A percentile compares a stretch with the other conserved stretches of the same genome.
These are phyloP conservation scores for Besnoitia besnoiti DNA, from an alignment of 169 alveolate species.

Conservation along the genomic window DNA sequence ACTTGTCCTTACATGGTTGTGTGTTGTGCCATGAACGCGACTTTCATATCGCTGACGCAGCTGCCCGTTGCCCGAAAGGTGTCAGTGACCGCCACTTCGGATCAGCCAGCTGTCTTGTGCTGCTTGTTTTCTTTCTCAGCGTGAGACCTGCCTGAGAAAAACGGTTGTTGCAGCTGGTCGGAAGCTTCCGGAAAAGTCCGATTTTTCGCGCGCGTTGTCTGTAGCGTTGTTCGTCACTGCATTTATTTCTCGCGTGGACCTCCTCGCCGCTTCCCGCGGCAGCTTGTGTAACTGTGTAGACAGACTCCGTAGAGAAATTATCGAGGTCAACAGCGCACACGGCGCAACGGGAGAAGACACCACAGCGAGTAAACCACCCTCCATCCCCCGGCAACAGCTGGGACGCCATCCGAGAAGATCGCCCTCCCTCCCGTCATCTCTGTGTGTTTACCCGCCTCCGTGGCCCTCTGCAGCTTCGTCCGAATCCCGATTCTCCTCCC, in stretches of 20 bases:
- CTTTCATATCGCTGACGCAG: neutral
- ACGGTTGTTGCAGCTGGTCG: neutral
- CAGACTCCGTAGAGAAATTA: neutral
- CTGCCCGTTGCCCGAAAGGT: neutral
- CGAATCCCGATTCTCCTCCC: neutral
- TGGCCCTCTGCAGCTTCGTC: neutral
- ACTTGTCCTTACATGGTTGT: neutral
- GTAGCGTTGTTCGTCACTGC: neutral
- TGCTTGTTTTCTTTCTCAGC: neutral
- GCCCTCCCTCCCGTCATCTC: slow-evolving; percentile 8
- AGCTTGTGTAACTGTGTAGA: neutral
- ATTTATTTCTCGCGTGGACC: neutral
- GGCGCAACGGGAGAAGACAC: neutral
- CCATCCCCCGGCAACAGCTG: slow-evolving; percentile 15
- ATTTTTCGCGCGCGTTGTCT: neutral
- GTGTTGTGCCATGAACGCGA: neutral
- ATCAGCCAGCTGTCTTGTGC: slow-evolving; percentile 3
- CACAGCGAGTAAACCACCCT: slow-evolving; percentile 16
- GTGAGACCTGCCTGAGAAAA: neutral
- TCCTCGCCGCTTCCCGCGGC: neutral
- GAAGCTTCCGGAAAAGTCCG: neutral
- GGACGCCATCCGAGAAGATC: slow-evolving; percentile 2
- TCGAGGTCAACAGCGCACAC: neutral
- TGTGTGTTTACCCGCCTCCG: neutral
- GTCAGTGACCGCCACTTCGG: neutral